phyloP scores from a whole-genome alignment of 2,329 filamentous ascomycete genomes.

The Exutisphaerella laricina region DNA sequence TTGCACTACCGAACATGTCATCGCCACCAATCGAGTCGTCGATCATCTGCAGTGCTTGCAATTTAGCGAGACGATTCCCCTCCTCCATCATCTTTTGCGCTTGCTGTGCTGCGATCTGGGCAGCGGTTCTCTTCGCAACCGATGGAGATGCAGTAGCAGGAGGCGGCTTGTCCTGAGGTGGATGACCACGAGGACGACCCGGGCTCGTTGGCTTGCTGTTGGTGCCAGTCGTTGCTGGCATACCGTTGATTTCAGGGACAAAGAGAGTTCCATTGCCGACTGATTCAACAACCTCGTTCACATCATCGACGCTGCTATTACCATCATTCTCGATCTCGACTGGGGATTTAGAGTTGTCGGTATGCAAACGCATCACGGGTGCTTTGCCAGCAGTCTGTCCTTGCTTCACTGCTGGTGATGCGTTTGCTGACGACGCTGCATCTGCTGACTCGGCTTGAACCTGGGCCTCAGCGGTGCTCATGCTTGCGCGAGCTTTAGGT shows the following conservation, averaged over 20 bases:
- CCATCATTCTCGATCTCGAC: conserved; percentile 32
- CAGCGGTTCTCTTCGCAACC: conserved; percentile 1
- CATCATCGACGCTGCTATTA: conserved; percentile 17
- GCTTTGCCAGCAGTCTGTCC: conserved; percentile 28
- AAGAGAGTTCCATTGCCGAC: conserved; percentile 32
- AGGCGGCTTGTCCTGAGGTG: conserved; percentile 3
- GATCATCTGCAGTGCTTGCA: conserved; percentile 31
- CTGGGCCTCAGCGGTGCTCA: conserved; percentile 8
- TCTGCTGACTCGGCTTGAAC: conserved; percentile 14
- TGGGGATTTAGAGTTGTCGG: conserved; percentile 28
- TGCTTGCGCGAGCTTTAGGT: conserved; percentile 8
- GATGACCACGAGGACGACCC: conserved; percentile 12
- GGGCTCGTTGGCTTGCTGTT: conserved; percentile 5
- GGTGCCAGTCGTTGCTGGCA: conserved; percentile 1
- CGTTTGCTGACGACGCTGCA: conserved; percentile 1
- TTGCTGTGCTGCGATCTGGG: conserved; percentile 6
- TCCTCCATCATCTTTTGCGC: conserved; percentile 23
- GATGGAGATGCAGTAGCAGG: neutral
- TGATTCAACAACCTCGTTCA: conserved; percentile 53
- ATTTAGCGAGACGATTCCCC: conserved; percentile 33
- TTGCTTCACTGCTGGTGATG: neutral
- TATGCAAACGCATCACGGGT: conserved; percentile 28
- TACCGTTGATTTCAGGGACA: conserved; percentile 2
- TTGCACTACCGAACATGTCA: conserved; percentile 8
- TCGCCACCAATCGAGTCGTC: conserved; percentile 10